Evolutionary conservation across 805 yeast species (phyloP), one percentile per base, ranked within the genome.

Genomic region (Millerago galiae): DNA sequence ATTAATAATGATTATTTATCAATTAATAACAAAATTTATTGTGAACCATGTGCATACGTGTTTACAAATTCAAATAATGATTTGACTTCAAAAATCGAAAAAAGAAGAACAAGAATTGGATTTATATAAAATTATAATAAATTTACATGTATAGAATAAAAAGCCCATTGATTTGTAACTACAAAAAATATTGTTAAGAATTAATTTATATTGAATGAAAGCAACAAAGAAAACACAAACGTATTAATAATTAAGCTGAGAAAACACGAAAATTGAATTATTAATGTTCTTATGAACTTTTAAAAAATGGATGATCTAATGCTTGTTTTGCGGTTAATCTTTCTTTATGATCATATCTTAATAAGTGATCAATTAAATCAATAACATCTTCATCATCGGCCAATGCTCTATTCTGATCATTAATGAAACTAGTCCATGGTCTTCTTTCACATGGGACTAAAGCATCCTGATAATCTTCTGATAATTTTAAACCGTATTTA

Each of bases 261-360:
- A n/a, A 14, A 29, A 14, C 15, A 14, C 15, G 16, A 32, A 18
- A 28, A 28, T 31, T 10, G 8, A n/a, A 31, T 9, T 17, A n/a
- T 29, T 21, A 40, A 27, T 18, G 21, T 29, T 11, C n/a, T 24
- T n/a, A 40, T 34, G 31, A 58, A 59, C 40, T 59, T 61, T 37
- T 56, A 55, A 43, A 67, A 60, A 52, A 74, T 3, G 69, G 62
- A 65, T 88, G 95, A 12, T 65, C 77, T 83, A 88, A 79, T 24
- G 96, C 93, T 61, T 90, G 95, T 60, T 74, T 76, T 1, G 96
- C 96, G 7, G 96, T 87, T 36, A 87, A 72, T 60, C 96, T 75
- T 59, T 83, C 83, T 59, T 85, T 88, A 61, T 90, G 96, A 60
- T 90, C 96, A 58, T 86, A 89, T 46, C 85, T 75, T 53, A 89